Evolutionary conservation across 2,329 filamentous ascomycete species (phyloP).

Genomic region (Diplodia corticola): DNA sequence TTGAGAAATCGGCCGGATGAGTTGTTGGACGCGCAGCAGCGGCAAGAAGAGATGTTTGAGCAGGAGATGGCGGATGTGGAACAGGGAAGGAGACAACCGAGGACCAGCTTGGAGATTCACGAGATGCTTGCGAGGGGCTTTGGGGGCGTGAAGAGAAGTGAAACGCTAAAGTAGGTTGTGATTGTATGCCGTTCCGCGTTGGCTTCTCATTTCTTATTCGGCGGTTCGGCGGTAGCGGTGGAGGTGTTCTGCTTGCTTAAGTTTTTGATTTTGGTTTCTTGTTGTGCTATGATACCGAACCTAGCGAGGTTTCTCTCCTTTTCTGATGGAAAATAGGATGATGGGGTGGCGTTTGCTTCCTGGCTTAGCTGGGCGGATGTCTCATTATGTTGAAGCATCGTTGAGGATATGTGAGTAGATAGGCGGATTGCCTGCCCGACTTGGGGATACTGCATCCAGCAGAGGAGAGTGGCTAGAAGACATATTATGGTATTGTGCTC

Average conservation of each 20-base stretch:
- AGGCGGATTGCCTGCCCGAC: neutral
- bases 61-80: too few relatives aligned
- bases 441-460: neutral
- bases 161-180: conserved; percentile 18
- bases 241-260: neutral
- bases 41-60: neutral
- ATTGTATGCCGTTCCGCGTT: too few relatives aligned
- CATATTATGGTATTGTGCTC: neutral
- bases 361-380: neutral
- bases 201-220: too few relatives aligned
- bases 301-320: conserved; percentile 12
- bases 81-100: neutral
- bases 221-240: too few relatives aligned
- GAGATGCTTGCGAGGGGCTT: conserved; percentile 21
- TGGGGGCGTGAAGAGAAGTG: conserved; percentile 20
- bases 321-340: neutral
- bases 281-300: conserved; percentile 10
- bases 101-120: conserved; percentile 21
- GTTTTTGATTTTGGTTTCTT: neutral
- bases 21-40: conserved; percentile 23
- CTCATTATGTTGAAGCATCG: neutral
- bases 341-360: neutral
- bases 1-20: conserved; percentile 32
- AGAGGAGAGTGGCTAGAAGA: neutral
- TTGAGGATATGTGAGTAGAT: neutral